Base-by-base conservation (phyloP, 202 grass and related monocot genomes). In the Bolboschoenoplectus hybrid region DNA sequence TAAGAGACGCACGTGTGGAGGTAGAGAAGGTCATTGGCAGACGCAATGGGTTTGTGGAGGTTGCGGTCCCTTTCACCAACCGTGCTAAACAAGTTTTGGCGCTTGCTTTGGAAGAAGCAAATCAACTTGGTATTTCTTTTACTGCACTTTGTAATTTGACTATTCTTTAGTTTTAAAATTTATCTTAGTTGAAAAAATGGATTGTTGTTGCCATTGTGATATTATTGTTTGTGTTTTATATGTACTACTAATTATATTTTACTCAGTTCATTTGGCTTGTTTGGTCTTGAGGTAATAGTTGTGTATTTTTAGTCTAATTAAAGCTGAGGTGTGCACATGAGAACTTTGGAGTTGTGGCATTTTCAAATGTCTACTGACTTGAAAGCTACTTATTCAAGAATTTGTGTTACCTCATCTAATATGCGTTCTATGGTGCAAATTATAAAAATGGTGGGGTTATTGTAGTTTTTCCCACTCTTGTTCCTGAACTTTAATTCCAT, bases 1-100 rank as follows among this genome's bases (percentile, higher is more conserved):
- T 95, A 74, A 95, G 95, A 81, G 95, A 97, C 90, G 89, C 95
- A 6, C 87, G 95, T 35, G 87, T 92, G 0, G 93, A 93, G 85
- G 95, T 97, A 41, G 95, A 97, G 63, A 97, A 95, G 85, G 88
- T 93, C 13, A 97, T 93, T 87, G 95, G 95, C 61, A 85, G 95
- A 70, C 92, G 95, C 19, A 93, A 88, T 51, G 95, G 95, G 51
- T 95, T 97, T 88, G 92, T 97, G 14, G 92, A 92, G 76, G 89
- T 97, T 69, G 92, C 94, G 81, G 92, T 95, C 76, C 92, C 95
- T 70, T 95, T 95, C 83, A 97, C 92, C 1, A 91, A 91, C 51
- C 91, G 91, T 77, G 92, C 92, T 76, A 97, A 97, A 74, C 86
- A 87, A 45, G 91, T 95, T 77, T 86, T 97, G 71, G 89, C 95